Conservation (phyloP, 352 stramenopile genomes). For the Thalassiosira delicatula region DNA sequence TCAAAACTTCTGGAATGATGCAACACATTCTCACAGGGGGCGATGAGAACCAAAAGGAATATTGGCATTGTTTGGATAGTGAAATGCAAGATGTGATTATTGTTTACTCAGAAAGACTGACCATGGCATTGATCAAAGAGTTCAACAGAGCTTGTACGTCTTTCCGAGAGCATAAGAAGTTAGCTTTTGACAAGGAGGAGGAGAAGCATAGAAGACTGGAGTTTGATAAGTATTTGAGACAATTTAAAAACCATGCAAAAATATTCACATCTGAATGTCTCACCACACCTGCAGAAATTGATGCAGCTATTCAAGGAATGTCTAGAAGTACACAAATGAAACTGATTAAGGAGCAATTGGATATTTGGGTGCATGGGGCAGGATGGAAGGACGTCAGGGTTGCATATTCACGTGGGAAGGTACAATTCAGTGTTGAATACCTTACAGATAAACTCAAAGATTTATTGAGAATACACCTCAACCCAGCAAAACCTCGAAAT, state of each 20-base stretch:
- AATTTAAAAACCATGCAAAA: no score
- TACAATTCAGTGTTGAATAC: no score
- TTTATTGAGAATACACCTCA: neutral
- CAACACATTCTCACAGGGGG: neutral
- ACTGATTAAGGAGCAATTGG: no score
- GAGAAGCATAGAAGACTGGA: neutral
- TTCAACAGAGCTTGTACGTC: neutral
- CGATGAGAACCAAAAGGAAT: neutral
- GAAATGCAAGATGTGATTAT: neutral
- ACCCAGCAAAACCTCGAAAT: neutral
- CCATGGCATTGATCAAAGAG: neutral
- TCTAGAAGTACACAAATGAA: no score
- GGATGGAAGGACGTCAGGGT: no score
- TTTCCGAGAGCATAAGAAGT: neutral
- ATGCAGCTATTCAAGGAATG: no score
- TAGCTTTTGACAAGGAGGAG: neutral
- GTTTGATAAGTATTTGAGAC: neutral
- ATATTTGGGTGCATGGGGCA: no score
- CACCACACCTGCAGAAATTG: no score
- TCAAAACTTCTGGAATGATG: neutral
- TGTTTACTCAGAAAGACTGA: neutral
- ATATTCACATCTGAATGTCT: no score
- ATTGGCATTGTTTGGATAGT: neutral
- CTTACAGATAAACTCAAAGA: neutral
- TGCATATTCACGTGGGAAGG: no score